Conservation (phyloP, 805 yeast species). For the Jamesozyma spencerorum region DNA sequence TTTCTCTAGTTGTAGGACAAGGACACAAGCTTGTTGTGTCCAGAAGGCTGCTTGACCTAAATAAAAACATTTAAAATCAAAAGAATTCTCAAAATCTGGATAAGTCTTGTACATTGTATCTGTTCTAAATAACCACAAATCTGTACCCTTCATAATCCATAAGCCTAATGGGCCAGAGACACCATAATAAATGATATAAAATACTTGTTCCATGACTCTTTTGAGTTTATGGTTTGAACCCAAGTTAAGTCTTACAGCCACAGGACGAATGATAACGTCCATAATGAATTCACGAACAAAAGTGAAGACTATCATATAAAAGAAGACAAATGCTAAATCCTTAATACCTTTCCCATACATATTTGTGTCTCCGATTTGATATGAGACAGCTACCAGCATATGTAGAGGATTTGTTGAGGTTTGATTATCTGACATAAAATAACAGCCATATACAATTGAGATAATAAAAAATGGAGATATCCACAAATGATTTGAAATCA, state of each 20-base stretch:
- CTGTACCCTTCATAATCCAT: conserved; percentile 74
- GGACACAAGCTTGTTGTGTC: conserved; percentile 88
- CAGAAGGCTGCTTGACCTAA: conserved; percentile 93
- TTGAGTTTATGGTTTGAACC: conserved; percentile 43
- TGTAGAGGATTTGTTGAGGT: conserved; percentile 55
- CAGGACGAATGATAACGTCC: conserved; percentile 71
- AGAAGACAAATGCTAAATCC: conserved; percentile 72
- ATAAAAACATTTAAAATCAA: conserved; percentile 72
- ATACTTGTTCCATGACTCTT: conserved; percentile 90
- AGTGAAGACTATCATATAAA: conserved; percentile 78
- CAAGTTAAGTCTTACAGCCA: conserved; percentile 41
- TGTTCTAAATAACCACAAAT: conserved; percentile 86
- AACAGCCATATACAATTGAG: conserved; percentile 34
- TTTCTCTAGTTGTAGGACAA: conserved; percentile 78
- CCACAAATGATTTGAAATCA: conserved; percentile 54
- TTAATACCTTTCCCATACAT: conserved; percentile 78
- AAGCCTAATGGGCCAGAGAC: conserved; percentile 78
- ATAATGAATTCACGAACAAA: conserved; percentile 84
- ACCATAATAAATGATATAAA: conserved; percentile 73
- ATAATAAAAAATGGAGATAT: conserved; percentile 50
- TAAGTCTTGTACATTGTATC: conserved; percentile 66
- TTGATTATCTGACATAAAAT: conserved; percentile 46
- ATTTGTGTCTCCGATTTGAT: conserved; percentile 50
- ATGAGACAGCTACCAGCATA: conserved; percentile 56
- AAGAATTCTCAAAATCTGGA: conserved; percentile 73